These are phyloP conservation scores for Hansenula lynferdii DNA, from an alignment of 1,139 yeast genomes.

Conservation along the genomic window DNA sequence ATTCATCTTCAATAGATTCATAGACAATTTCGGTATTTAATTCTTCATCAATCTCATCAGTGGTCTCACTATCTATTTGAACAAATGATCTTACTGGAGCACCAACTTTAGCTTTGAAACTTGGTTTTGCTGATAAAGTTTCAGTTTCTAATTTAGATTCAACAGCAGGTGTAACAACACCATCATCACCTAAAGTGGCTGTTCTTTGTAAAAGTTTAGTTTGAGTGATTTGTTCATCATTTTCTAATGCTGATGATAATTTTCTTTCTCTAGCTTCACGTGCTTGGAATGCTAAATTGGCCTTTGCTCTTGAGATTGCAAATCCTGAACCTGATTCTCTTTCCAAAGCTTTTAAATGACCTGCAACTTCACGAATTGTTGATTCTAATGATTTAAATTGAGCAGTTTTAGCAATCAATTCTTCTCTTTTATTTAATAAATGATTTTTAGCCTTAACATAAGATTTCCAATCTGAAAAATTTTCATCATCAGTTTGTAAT, in stretches of 20 bases:
- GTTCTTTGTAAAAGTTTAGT: neutral
- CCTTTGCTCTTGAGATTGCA: slow-evolving; percentile 71
- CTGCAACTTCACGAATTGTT: slow-evolving; percentile 52
- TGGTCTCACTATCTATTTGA: neutral
- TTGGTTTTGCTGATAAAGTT: neutral
- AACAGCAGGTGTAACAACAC: neutral
- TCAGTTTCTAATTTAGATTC: neutral
- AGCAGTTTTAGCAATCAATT: slow-evolving; percentile 42
- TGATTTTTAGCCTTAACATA: slow-evolving; percentile 55
- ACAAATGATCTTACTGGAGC: neutral
- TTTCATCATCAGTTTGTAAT: slow-evolving; percentile 26
- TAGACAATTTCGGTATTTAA: too few relatives aligned
- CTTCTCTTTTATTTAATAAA: slow-evolving; percentile 52
- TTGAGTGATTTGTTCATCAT: neutral
- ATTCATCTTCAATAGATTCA: neutral
- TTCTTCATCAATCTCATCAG: neutral
- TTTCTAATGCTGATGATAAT: neutral
- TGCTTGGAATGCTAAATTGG: slow-evolving; percentile 73
- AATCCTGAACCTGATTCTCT: slow-evolving; percentile 71
- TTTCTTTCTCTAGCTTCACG: slow-evolving; percentile 44
- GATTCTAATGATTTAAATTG: slow-evolving; percentile 46
- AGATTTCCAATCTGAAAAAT: slow-evolving; percentile 67
- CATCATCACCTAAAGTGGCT: slow-evolving; percentile 1
- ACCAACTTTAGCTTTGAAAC: neutral
- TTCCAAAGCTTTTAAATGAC: slow-evolving; percentile 53